Base-by-base conservation (phyloP, 2,329 filamentous ascomycete genomes). In the Alternaria gaisen region DNA sequence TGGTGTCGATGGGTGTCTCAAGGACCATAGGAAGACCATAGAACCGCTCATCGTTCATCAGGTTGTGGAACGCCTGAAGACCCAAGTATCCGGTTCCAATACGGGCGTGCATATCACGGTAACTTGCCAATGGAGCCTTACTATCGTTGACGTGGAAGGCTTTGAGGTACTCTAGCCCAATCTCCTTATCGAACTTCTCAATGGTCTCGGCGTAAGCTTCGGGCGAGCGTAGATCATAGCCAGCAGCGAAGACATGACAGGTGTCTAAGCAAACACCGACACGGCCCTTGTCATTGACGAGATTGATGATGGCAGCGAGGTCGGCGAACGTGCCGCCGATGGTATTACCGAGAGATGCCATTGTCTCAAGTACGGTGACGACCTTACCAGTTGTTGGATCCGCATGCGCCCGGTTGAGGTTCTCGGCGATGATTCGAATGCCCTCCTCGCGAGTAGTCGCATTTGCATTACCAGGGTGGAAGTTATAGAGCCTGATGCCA, bases 201-300 rank as follows among this genome's bases (percentile, higher is more conserved):
- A 98, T 87, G 0, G 93, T 95, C 51, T 84, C 80, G 34, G 86
- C 82, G 77, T 97, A 97, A 0, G 90, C 85, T 52, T 88, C 85
- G 0, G 92, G 90, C 0, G 90, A 88, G 54, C 93, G 88, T 32
- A 99, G 80, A 77, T 99, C 95, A 77, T 98, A 95, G 6, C 95
- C 95, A 0, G 92, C 94, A 0, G 94, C 94, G 78, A 98, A 98
- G 60, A 93, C 89, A 79, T 99, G 95, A 80, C 95, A 99, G 0
- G 95, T 99, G 77, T 99, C 95, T 58, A 99, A 88, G 79, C 95
- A 99, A 18, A 99, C 93, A 46, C 94, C 95, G 2, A 99, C 90
- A 32, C 95, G 88, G 43, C 83, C 78, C 81, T 97, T 96, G 77
- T 97, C 88, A 22, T 93, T 86, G 24, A 98, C 87, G 9, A 88